phyloP scores from a whole-genome alignment of 192 early-diverging fungal genomes.

The Radiomyces spectabilis region DNA sequence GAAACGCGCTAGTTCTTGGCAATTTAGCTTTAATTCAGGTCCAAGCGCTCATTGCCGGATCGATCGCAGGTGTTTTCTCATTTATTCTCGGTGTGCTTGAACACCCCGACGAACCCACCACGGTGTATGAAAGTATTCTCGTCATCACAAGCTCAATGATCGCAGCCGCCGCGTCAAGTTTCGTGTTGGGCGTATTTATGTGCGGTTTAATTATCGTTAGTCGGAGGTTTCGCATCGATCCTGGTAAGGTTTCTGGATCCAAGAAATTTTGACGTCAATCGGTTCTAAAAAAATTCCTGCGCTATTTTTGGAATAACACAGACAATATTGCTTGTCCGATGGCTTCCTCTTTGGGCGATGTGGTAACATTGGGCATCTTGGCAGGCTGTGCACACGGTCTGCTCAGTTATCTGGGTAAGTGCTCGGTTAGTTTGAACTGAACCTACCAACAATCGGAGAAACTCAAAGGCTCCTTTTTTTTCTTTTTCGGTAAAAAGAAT shows the following conservation, averaged over 20 bases:
- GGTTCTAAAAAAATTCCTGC: too few relatives aligned
- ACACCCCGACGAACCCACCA: constrained; percentile 34
- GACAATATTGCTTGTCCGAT: constrained; percentile 75
- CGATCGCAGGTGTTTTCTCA: constrained; percentile 63
- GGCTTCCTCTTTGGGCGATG: constrained; percentile 67
- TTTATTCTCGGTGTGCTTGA: constrained; percentile 48
- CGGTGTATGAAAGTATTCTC: constrained; percentile 39
- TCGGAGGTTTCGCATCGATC: constrained; percentile 59
- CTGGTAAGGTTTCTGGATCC: constrained; percentile 57
- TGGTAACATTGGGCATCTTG: constrained; percentile 60
- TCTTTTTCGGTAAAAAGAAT: too few relatives aligned
- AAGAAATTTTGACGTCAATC: too few relatives aligned
- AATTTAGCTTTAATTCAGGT: constrained; percentile 72
- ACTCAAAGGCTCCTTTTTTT: too few relatives aligned
- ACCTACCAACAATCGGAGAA: too few relatives aligned
- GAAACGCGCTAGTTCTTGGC: constrained; percentile 54
- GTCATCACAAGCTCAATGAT: constrained; percentile 61
- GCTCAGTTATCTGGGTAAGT: constrained; percentile 41
- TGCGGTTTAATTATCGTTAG: constrained; percentile 58
- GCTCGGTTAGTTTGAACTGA: too few relatives aligned
- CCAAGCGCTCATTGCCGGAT: constrained; percentile 64
- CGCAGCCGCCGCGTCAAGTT: constrained; percentile 59
- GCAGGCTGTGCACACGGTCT: constrained; percentile 44
- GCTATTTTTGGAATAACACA: too few relatives aligned
- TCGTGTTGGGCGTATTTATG: constrained; percentile 68